Conservation (phyloP, 352 stramenopile species). For the Thalassiosira hispida region DNA sequence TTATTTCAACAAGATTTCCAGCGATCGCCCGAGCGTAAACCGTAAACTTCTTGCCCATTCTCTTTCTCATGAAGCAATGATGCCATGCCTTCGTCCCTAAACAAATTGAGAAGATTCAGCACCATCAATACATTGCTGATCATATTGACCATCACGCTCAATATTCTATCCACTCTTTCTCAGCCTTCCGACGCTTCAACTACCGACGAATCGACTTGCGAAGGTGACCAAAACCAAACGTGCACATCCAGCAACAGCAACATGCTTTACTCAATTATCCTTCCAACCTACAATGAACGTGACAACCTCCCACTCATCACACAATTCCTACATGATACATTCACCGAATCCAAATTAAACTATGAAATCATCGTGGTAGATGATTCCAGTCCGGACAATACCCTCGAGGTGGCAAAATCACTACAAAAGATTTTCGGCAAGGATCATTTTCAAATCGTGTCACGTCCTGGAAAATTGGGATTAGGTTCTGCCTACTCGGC, state of each 20-base stretch:
- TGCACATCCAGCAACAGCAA: constrained; percentile 3
- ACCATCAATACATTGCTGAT: not conserved
- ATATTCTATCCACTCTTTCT: not conserved
- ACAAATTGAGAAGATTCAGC: constrained; percentile 1
- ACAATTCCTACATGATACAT: constrained; percentile 95
- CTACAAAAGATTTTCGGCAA: constrained; percentile 79
- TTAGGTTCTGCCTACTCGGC: constrained; percentile 96
- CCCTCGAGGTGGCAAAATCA: constrained; percentile 91
- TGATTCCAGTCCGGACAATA: constrained; percentile 96
- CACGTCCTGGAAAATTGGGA: constrained; percentile 94
- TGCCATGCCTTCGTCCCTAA: constrained; percentile 1
- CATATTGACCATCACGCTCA: not conserved
- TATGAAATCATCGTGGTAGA: constrained; percentile 99
- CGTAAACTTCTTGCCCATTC: no score
- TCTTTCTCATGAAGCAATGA: no score
- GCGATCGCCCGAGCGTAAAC: no score
- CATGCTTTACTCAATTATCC: constrained; percentile 92
- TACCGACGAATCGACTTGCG: not conserved
- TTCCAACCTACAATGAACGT: constrained; percentile 98
- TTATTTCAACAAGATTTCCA: no score
- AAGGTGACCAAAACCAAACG: not conserved
- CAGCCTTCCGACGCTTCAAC: not conserved
- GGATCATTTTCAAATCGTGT: constrained; percentile 92
- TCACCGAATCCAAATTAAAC: constrained; percentile 84
- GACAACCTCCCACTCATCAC: constrained; percentile 98